Evolutionary conservation across 176 grass and related monocot genomes (phyloP), one percentile per base, ranked within the genome.

Genomic region (Musa beccarii): DNA sequence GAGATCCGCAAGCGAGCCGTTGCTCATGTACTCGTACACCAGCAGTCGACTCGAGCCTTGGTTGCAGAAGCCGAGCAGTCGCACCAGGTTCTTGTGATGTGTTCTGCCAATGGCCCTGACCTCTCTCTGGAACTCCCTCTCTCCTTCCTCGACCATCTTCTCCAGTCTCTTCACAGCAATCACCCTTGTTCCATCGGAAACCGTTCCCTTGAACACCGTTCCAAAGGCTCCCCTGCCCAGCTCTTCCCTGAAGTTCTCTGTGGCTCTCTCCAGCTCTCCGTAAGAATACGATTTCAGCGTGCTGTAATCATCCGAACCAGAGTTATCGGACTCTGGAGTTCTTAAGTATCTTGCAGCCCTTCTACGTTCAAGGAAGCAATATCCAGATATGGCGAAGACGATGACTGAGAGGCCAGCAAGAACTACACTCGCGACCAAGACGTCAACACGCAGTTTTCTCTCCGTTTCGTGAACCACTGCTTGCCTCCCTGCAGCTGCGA

Each of bases 21-120:
- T 81, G 73, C 83, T 83, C 68, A 92, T 75, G 55, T 68, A 92
- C 68, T 90, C 85, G 10, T 94, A 86, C 10, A 88, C 83, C 79
- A 95, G 76, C 12, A 90, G 59, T 23, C 81, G 74, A 12, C 73
- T 54, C 0, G 34, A 80, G 9, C 73, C 75, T 63, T 95, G 75
- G 1, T 83, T 83, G 67, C 83, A 95, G 63, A 85, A 88, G 13
- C 85, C 91, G 8, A 83, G 62, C 66, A 95, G 63, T 16, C 81
- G 23, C 17, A 90, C 76, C 10, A 95, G 61, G 78, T 95, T 90
- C 43, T 76, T 74, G 52, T 88, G 91, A 66, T 90, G 85, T 26
- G 80, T 86, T 57, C 59, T 81, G 10, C 84, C 84, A 54, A 86
- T 86, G 59, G 87, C 61, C 54, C 68, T 68, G 17, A 89, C 83